These are phyloP conservation scores for Candida silvicultrix DNA, from an alignment of 805 yeast genomes.

Conservation along the genomic window DNA sequence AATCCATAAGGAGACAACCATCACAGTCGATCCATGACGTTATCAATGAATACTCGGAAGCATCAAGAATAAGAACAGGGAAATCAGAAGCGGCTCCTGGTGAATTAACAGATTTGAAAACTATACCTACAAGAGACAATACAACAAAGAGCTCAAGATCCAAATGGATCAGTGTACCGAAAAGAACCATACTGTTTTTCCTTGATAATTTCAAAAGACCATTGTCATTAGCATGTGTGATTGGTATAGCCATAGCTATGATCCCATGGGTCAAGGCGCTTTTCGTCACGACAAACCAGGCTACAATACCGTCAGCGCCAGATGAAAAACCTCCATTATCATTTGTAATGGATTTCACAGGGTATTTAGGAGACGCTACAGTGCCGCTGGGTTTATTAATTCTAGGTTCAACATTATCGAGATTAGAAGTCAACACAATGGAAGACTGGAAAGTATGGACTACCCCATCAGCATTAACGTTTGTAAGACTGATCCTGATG, in stretches of 20 bases:
- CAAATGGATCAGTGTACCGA: not conserved
- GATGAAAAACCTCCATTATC: slow-evolving; percentile 81
- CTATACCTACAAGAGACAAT: not conserved
- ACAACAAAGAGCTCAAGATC: not conserved
- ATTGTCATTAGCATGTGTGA: slow-evolving; percentile 60
- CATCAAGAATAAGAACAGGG: not conserved
- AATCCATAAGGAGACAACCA: slow-evolving; percentile 25
- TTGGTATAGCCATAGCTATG: slow-evolving; percentile 66
- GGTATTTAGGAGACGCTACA: slow-evolving; percentile 79
- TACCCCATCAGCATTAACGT: slow-evolving; percentile 53
- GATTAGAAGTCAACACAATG: slow-evolving; percentile 35
- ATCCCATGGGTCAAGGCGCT: slow-evolving; percentile 83
- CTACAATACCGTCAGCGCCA: slow-evolving; percentile 65
- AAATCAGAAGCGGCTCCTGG: not conserved
- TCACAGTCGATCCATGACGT: slow-evolving; percentile 35
- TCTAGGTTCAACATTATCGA: slow-evolving; percentile 84
- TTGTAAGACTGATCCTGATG: slow-evolving; percentile 56
- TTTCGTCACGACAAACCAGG: slow-evolving; percentile 44
- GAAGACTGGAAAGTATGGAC: slow-evolving; percentile 31
- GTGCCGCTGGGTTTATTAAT: slow-evolving; percentile 85
- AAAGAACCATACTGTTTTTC: slow-evolving; percentile 22
- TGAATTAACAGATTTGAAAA: not conserved
- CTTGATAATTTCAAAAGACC: slow-evolving; percentile 63
- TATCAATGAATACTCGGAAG: slow-evolving; percentile 31
- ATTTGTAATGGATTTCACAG: slow-evolving; percentile 74